phyloP scores from a whole-genome alignment of 129 eudicot species.

The Rutidosis leptorrhynchoides region DNA sequence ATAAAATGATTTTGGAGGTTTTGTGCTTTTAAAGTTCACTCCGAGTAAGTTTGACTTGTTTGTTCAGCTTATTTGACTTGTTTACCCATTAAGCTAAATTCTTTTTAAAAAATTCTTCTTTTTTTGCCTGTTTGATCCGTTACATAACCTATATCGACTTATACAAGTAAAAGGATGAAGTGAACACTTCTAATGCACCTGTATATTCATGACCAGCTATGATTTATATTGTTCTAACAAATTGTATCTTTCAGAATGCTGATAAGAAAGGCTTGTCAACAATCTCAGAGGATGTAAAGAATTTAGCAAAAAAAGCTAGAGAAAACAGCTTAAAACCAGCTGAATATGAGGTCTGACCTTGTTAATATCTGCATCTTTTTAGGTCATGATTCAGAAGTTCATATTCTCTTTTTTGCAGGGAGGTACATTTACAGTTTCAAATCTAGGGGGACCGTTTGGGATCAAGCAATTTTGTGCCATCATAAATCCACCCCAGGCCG shows the following conservation, averaged over 20 bases:
- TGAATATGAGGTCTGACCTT: slow-evolving; percentile 74
- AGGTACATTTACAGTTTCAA: slow-evolving; percentile 80
- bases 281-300: slow-evolving; percentile 80
- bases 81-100: not conserved
- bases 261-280: slow-evolving; percentile 84
- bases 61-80: not conserved
- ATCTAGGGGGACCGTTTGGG: slow-evolving; percentile 88
- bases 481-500: slow-evolving; percentile 95
- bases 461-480: slow-evolving; percentile 96
- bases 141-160: not conserved
- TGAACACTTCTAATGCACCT: not conserved
- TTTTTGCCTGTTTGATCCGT: not conserved
- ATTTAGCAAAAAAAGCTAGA: slow-evolving; percentile 77
- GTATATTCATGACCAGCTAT: not conserved
- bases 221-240: not conserved
- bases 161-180: not conserved
- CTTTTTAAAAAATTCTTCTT: not conserved
- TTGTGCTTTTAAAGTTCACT: not conserved
- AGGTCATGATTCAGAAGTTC: not conserved
- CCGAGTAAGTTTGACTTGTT: not conserved
- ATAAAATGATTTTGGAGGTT: not conserved
- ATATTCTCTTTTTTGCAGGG: slow-evolving; percentile 40
- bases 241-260: slow-evolving; percentile 57
- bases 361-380: not conserved
- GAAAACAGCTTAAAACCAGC: slow-evolving; percentile 83